Evolutionary conservation across 139 green algal genomes (phyloP).

Genomic region (Coccomyxa sp.): DNA sequence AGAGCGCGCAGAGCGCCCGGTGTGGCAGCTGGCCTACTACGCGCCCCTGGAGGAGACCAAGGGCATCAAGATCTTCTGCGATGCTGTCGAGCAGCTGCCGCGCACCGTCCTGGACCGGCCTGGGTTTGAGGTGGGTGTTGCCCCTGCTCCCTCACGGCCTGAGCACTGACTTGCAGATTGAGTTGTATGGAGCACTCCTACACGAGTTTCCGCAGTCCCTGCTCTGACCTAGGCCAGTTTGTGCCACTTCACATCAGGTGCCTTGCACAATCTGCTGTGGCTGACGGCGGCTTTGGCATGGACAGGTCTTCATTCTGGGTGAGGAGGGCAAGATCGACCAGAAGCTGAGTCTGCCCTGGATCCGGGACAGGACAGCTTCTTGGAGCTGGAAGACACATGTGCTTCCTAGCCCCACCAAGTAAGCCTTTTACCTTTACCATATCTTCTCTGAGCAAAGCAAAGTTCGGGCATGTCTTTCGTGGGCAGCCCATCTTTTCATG

Average conservation of each 20-base stretch:
- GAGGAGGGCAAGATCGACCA: not conserved
- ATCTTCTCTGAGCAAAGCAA: no score
- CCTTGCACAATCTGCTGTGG: no score
- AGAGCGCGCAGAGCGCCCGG: not conserved
- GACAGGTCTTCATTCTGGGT: not conserved
- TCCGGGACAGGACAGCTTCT: not conserved
- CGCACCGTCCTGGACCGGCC: not conserved
- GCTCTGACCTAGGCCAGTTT: no score
- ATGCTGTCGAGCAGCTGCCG: not conserved
- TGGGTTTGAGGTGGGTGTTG: slow-evolving; percentile 1
- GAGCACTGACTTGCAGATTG: not conserved
- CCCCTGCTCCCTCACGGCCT: no score
- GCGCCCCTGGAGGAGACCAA: not conserved
- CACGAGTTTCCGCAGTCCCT: no score
- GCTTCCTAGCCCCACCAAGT: not conserved
- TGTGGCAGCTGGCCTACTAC: slow-evolving; percentile 5
- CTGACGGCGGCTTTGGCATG: no score
- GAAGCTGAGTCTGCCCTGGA: not conserved
- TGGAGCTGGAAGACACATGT: not conserved
- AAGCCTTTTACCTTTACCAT: no score
- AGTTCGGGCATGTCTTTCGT: no score
- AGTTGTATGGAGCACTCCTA: not conserved
- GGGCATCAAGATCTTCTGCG: slow-evolving; percentile 2
- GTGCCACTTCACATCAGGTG: no score
- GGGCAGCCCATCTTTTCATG: no score